Conservation (phyloP, 2,329 filamentous ascomycete species). For the Aureobasidium sp. region DNA sequence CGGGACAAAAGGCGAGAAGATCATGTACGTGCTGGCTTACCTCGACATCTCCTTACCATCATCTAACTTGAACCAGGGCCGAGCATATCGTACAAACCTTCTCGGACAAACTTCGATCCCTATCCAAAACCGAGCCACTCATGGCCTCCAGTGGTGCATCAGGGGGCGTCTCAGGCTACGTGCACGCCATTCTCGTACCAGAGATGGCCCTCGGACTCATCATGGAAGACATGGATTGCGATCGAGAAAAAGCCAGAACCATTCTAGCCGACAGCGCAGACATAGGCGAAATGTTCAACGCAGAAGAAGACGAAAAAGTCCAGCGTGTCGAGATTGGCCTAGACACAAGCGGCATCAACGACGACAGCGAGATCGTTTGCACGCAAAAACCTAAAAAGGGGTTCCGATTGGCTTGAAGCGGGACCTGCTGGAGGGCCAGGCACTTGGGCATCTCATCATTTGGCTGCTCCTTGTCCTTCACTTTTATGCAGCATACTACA, state of each 20-base stretch:
- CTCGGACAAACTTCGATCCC: conserved; percentile 21
- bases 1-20: conserved; percentile 27
- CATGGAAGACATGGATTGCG: conserved; percentile 26
- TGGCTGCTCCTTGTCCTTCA: background rate
- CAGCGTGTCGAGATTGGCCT: background rate
- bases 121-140: conserved; percentile 24
- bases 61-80: conserved; percentile 18
- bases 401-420: background rate
- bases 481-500: background rate
- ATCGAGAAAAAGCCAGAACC: conserved; percentile 18
- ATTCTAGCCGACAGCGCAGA: conserved; percentile 26
- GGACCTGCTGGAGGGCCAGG: no score
- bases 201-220: conserved; percentile 29
- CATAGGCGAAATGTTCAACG: conserved; percentile 27
- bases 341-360: background rate
- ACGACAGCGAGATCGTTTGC: background rate
- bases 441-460: no score
- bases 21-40: conserved; percentile 23
- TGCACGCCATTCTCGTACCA: conserved; percentile 30
- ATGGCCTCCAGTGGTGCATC: conserved; percentile 25
- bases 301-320: conserved; percentile 22
- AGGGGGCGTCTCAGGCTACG: conserved; percentile 29
- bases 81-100: conserved; percentile 26
- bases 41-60: no score
- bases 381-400: background rate